Conservation (phyloP, 1,139 yeast genomes). For the Geotrichum phurueaensis region DNA sequence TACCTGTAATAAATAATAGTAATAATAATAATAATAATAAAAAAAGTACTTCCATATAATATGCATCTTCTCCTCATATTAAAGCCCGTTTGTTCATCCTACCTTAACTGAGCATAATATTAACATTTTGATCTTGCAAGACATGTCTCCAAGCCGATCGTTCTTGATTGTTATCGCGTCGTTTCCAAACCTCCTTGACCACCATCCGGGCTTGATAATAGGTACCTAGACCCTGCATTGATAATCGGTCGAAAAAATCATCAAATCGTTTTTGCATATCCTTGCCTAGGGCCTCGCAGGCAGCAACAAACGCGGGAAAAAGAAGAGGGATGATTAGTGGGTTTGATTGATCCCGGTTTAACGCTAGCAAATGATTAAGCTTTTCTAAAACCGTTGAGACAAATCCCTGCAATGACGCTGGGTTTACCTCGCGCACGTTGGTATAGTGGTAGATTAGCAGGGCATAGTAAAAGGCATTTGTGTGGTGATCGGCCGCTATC, state of each 20-base stretch:
- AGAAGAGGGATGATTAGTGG: slow-evolving; percentile 68
- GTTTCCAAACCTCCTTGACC: slow-evolving; percentile 80
- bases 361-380: slow-evolving; percentile 54
- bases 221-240: slow-evolving; percentile 69
- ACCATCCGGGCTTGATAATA: slow-evolving; percentile 84
- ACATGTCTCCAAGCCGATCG: slow-evolving; percentile 82
- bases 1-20: neutral
- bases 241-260: slow-evolving; percentile 76
- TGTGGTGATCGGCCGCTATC: slow-evolving; percentile 77
- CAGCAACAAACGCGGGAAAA: slow-evolving; percentile 89
- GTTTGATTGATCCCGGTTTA: slow-evolving; percentile 45
- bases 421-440: slow-evolving; percentile 51
- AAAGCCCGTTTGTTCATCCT: neutral
- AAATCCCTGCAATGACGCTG: slow-evolving; percentile 50
- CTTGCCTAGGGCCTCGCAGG: slow-evolving; percentile 64
- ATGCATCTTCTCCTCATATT: neutral
- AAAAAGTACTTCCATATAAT: neutral
- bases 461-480: slow-evolving; percentile 72
- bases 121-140: slow-evolving; percentile 27
- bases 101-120: slow-evolving; percentile 10
- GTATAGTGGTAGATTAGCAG: slow-evolving; percentile 70
- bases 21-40: no score
- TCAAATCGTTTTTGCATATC: slow-evolving; percentile 61
- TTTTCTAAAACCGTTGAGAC: slow-evolving; percentile 60
- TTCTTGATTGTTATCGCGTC: slow-evolving; percentile 77